Base-by-base conservation (phyloP, 306 rosid species). In the Gillenia trifoliata region DNA sequence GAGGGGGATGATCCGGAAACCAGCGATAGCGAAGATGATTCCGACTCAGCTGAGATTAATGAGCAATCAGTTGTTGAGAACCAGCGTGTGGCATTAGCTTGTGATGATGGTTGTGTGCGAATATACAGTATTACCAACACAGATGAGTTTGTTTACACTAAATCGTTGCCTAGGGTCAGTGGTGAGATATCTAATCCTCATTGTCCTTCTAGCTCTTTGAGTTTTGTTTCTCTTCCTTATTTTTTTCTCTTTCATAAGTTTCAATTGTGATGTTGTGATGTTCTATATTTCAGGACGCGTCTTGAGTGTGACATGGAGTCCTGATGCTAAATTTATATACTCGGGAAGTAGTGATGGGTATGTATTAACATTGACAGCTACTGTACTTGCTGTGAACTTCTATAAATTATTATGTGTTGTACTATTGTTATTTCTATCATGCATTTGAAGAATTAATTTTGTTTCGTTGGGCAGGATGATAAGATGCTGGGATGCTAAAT, bases 271-370 rank as follows among this genome's bases (percentile, higher is more conserved):
- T 60, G 55, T 69, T 29, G 23, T 70, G 29, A 22, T 69, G 34
- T 50, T 78, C 47, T 81, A 68, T 26, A 75, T 79, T 80, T 26
- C 88, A 95, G 98, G 98, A 41, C 90, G 90, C 6, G 87, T 85
- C 79, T 85, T 95, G 68, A 87, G 99, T 43, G 92, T 95, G 67
- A 75, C 97, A 5, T 95, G 99, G 99, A 95, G 96, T 75, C 62
- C 81, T 56, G 97, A 92, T 74, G 87, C 93, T 29, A 85, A 80
- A 10, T 76, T 73, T 83, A 76, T 95, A 87, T 95, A 82, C 86
- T 85, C 96, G 17, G 98, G 99, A 71, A 95, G 93, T 77, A 95
- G 90, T 81, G 90, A 95, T 67, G 99, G 99, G 99, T 95, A 86
- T 1, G 97, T 79, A 41, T 61, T 36, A 65, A 74, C 77, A 9